Percentiles rank a stretch among this genome's conserved stretches.
Evolutionary conservation across 2,329 filamentous ascomycete species (phyloP).

Genomic region (Colletotrichum trifolii): DNA sequence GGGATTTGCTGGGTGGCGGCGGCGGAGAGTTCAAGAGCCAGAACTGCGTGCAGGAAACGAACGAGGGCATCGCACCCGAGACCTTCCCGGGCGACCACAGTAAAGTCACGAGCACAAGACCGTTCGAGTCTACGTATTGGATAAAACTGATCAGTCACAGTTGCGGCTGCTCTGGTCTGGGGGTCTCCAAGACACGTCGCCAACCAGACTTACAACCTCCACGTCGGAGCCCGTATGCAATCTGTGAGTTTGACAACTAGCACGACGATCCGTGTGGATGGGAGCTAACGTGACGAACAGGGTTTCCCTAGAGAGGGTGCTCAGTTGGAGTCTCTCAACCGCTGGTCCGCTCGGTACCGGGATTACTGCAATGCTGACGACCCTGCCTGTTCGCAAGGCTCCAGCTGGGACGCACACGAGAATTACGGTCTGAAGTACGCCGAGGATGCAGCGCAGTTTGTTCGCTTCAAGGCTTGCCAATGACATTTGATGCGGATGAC

Average conservation of each 20-base stretch:
- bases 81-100: conserved; percentile 45
- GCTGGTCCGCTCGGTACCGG: conserved; percentile 30
- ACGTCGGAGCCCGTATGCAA: conserved; percentile 40
- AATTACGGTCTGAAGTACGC: conserved; percentile 42
- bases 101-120: conserved; percentile 38
- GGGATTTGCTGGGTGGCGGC: conserved; percentile 48
- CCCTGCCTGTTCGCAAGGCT: conserved; percentile 50
- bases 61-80: conserved; percentile 40
- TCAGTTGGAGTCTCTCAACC: conserved; percentile 24
- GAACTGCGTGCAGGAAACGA: conserved; percentile 42
- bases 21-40: conserved; percentile 46
- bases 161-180: conserved; percentile 46
- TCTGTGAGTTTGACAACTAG: neutral
- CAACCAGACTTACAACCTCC: conserved; percentile 46
- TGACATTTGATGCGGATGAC: no score
- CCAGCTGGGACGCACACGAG: conserved; percentile 45
- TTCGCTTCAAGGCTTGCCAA: neutral
- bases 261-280: neutral
- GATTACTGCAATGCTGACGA: conserved; percentile 51
- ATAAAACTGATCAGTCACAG: conserved; percentile 22
- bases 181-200: conserved; percentile 48
- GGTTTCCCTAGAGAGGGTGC: conserved; percentile 22
- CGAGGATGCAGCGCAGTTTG: conserved; percentile 11
- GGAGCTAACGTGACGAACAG: neutral
- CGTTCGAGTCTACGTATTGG: no score